Base-by-base conservation (phyloP, 164 flowering plant species). In the Platanus orientalis region DNA sequence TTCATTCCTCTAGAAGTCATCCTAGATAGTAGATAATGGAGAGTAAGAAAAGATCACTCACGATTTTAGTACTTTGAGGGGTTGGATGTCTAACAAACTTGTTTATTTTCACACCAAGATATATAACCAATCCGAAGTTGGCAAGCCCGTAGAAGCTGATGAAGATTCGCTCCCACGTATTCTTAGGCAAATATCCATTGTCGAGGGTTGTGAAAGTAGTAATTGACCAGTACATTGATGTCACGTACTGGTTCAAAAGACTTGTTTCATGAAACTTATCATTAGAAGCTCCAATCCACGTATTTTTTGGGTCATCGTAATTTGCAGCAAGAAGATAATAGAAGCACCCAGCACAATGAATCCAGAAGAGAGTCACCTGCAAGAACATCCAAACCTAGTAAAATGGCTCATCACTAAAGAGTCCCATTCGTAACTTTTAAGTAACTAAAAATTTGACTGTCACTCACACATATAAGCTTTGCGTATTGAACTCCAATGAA, bases 31-130 rank as follows among this genome's bases (percentile, higher is more conserved):
- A 21, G 53, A 45, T 47, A 42, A 58, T n/a, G 50, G 19, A 52
- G 53, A 17, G 6, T 19, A 30, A 24, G 49, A 28, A 39, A 55
- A 64, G 52, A n/a, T n/a, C 28, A 76, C 97, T 83, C 63, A 95
- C 99, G 72, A 86, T 92, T 80, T 63, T 75, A 68, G 97, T 74
- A 32, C 97, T 95, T 60, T 86, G 81, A 60, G 89, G 86, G 11
- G 94, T 95, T 1, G 88, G 92, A 67, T 89, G 97, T 68, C 89
- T 97, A 28, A 95, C 97, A 77, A 95, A 75, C 75, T 89, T 92
- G 73, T 97, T 95, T 97, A 94, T 91, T 71, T 94, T 94, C 32
- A 97, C 99, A 49, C 89, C 89, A 71, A 94, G 60, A 64, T 94
- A 94, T 32, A 97, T 81, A 0, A 90, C 89, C 75, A 94, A 75